Conservation (phyloP, 208 protist genomes). For the Leishmania arabica region DNA sequence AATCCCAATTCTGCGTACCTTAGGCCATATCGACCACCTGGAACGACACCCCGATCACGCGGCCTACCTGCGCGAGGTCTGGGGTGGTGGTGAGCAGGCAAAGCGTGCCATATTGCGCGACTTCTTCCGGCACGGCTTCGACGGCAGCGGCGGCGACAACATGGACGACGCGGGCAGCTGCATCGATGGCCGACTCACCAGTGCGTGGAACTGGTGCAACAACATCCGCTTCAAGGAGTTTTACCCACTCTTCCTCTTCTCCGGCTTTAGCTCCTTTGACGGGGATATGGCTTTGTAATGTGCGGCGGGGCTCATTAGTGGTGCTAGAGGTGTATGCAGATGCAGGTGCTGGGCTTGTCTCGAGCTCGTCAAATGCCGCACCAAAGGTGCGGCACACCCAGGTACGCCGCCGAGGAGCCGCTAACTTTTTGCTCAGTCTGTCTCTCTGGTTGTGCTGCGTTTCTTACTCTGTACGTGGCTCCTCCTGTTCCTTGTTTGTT, state of each 20-base stretch:
- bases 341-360: background rate
- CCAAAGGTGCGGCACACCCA: background rate
- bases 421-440: background rate
- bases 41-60: slow-evolving; percentile 42
- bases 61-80: slow-evolving; percentile 87
- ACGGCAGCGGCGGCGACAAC: slow-evolving; percentile 97
- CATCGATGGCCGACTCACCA: slow-evolving; percentile 98
- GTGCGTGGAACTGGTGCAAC: slow-evolving; percentile 98
- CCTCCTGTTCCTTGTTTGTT: background rate
- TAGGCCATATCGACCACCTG: slow-evolving; percentile 86
- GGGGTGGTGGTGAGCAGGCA: slow-evolving; percentile 60
- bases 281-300: slow-evolving; percentile 91
- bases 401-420: background rate
- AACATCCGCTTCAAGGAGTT: slow-evolving; percentile 95
- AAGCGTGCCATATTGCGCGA: slow-evolving; percentile 92
- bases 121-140: slow-evolving; percentile 97
- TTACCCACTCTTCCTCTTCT: slow-evolving; percentile 95
- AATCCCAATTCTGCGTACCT: slow-evolving; percentile 92
- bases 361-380: background rate
- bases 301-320: background rate
- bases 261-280: slow-evolving; percentile 97
- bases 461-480: background rate
- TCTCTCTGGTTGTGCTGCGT: background rate
- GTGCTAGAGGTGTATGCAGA: background rate
- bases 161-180: slow-evolving; percentile 97